Evolutionary conservation across 1,284 basidiomycete genomes (phyloP).

Genomic region (Taiwanofungus camphoratus): DNA sequence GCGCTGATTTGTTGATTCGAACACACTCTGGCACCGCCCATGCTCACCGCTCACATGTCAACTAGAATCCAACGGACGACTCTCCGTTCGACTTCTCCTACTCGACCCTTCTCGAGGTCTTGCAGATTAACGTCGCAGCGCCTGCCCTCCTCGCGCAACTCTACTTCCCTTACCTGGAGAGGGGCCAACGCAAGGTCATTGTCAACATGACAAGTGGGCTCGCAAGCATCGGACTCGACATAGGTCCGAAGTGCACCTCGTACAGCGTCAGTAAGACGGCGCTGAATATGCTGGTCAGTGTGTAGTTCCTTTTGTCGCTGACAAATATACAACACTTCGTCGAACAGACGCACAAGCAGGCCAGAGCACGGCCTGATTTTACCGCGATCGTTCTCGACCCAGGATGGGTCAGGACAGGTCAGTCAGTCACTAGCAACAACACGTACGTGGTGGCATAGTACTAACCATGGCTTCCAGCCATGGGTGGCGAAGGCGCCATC

Average conservation of each 20-base stretch:
- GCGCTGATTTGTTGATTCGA: no score
- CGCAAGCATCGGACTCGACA: constrained; percentile 26
- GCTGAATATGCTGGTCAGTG: constrained; percentile 28
- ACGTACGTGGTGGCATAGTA: no score
- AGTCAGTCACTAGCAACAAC: no score
- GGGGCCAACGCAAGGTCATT: constrained; percentile 28
- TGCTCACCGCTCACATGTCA: not conserved
- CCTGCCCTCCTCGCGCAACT: constrained; percentile 29
- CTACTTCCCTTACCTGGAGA: constrained; percentile 29
- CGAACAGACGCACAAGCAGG: constrained; percentile 29
- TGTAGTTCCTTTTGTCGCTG: not conserved
- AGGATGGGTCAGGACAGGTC: constrained; percentile 30
- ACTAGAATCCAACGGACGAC: constrained; percentile 21
- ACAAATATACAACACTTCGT: not conserved
- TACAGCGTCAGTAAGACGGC: constrained; percentile 29
- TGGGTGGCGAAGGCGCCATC: constrained; percentile 28
- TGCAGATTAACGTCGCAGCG: constrained; percentile 30
- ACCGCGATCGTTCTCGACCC: constrained; percentile 23
- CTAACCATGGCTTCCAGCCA: not conserved
- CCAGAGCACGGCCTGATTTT: constrained; percentile 21
- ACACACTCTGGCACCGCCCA: no score
- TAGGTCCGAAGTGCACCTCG: constrained; percentile 18
- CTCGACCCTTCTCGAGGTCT: constrained; percentile 15
- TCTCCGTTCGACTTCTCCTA: constrained; percentile 21
- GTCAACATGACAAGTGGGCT: constrained; percentile 30